A percentile compares a stretch with the other conserved stretches of the same genome.
These are phyloP conservation scores for Carex arenaria DNA, from an alignment of 202 grass and related monocot species.

Conservation along the genomic window DNA sequence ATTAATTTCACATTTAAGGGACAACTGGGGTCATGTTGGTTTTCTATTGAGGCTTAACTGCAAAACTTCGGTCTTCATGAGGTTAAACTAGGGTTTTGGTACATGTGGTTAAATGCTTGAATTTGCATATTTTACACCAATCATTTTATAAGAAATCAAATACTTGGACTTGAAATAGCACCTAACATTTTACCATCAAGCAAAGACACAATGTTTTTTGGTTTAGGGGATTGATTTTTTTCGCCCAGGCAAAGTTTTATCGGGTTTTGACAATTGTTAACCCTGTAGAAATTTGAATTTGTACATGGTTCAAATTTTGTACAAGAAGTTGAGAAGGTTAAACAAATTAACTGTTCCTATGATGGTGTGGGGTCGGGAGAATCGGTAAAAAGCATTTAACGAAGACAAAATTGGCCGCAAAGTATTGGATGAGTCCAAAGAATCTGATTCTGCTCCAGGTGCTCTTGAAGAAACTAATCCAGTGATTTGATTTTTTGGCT, in stretches of 20 bases:
- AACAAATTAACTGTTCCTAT: conserved; percentile 97
- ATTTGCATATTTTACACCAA: background rate
- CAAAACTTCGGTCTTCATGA: background rate
- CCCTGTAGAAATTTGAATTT: background rate
- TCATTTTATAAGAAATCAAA: background rate
- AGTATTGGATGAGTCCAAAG: conserved; percentile 33
- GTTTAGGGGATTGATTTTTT: background rate
- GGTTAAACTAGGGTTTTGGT: background rate
- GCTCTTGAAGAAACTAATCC: conserved; percentile 28
- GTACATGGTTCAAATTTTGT: background rate
- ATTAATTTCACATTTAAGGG: background rate
- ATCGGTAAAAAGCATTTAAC: conserved; percentile 84
- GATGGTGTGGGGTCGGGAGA: conserved; percentile 87
- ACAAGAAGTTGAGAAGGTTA: conserved; percentile 7
- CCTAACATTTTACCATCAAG: background rate
- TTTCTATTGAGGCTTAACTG: background rate
- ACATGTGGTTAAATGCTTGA: background rate
- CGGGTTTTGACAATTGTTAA: background rate
- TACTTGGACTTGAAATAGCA: background rate
- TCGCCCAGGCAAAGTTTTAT: too few species aligned
- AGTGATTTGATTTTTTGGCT: background rate
- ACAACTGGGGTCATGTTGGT: background rate
- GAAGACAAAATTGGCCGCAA: conserved; percentile 56
- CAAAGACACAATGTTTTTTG: background rate
- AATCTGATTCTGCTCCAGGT: conserved; percentile 60